Evolutionary conservation across 2,329 filamentous ascomycete genomes (phyloP).

Genomic region (Zalaria sp.): DNA sequence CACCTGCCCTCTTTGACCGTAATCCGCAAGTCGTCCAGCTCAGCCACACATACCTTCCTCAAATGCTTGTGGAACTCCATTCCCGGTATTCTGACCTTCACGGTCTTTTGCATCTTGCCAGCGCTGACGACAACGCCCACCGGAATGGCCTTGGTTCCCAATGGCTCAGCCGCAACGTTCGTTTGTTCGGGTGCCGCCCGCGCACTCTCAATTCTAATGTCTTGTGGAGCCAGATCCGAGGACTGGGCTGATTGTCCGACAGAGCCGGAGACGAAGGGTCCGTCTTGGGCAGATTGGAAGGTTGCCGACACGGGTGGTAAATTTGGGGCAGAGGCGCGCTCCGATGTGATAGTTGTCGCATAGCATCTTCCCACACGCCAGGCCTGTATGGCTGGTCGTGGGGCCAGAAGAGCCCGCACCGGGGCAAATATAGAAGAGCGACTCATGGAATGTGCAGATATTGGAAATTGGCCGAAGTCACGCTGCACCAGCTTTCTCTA

Average conservation of each 20-base stretch:
- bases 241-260: too few species aligned
- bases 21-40: background rate
- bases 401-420: background rate
- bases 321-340: background rate
- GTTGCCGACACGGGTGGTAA: too few species aligned
- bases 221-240: too few species aligned
- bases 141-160: background rate
- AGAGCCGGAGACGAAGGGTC: too few species aligned
- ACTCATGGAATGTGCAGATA: background rate
- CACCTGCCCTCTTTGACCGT: too few species aligned
- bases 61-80: slow-evolving; percentile 60
- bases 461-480: too few species aligned
- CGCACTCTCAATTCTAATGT: too few species aligned
- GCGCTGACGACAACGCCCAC: slow-evolving; percentile 61
- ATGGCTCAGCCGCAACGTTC: too few species aligned
- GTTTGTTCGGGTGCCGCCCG: too few species aligned
- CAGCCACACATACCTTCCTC: slow-evolving; percentile 44
- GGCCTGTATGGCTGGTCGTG: slow-evolving; percentile 4
- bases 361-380: slow-evolving; percentile 4
- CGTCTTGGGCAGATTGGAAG: too few species aligned
- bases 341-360: slow-evolving; percentile 1
- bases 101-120: slow-evolving; percentile 64
- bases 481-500: too few species aligned
- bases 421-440: background rate
- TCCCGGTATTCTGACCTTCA: slow-evolving; percentile 60